Percentiles rank a stretch among this genome's conserved stretches.
Evolutionary conservation across 1,139 yeast genomes (phyloP).

Genomic region (Casaregolazyma suthepensis): DNA sequence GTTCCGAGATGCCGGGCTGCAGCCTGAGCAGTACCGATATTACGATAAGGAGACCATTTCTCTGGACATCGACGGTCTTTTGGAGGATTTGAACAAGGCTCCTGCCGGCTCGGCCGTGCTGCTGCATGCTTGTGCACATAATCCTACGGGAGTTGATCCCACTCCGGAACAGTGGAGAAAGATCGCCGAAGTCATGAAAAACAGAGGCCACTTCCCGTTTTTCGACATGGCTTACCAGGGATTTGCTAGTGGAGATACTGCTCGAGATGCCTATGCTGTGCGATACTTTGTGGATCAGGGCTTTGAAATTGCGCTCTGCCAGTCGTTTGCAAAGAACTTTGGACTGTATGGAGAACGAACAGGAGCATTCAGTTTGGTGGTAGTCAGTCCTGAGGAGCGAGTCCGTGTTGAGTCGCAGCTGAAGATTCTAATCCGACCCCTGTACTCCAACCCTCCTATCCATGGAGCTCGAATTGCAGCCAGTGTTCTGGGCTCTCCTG

Average conservation of each 20-base stretch:
- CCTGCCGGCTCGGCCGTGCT: slow-evolving; percentile 75
- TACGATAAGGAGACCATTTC: slow-evolving; percentile 60
- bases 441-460: slow-evolving; percentile 90
- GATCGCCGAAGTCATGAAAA: slow-evolving; percentile 56
- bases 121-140: slow-evolving; percentile 94
- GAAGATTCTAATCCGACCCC: slow-evolving; percentile 70
- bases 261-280: slow-evolving; percentile 80
- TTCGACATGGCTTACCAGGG: slow-evolving; percentile 98
- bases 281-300: slow-evolving; percentile 66
- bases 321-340: slow-evolving; percentile 95
- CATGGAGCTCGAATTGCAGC: slow-evolving; percentile 94
- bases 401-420: slow-evolving; percentile 62
- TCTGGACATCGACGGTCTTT: slow-evolving; percentile 62
- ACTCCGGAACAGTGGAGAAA: slow-evolving; percentile 76
- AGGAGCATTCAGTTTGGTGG: slow-evolving; percentile 65
- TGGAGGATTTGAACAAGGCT: slow-evolving; percentile 60
- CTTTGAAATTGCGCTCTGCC: slow-evolving; percentile 51
- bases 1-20: slow-evolving; percentile 42
- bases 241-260: slow-evolving; percentile 85
- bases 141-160: slow-evolving; percentile 97
- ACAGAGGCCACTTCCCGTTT: slow-evolving; percentile 68
- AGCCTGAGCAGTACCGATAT: slow-evolving; percentile 53
- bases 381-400: slow-evolving; percentile 34
- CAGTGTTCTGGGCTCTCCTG: slow-evolving; percentile 59
- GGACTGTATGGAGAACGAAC: slow-evolving; percentile 98